phyloP scores from a whole-genome alignment of 768 basidiomycete species.

The Mycena amicta region DNA sequence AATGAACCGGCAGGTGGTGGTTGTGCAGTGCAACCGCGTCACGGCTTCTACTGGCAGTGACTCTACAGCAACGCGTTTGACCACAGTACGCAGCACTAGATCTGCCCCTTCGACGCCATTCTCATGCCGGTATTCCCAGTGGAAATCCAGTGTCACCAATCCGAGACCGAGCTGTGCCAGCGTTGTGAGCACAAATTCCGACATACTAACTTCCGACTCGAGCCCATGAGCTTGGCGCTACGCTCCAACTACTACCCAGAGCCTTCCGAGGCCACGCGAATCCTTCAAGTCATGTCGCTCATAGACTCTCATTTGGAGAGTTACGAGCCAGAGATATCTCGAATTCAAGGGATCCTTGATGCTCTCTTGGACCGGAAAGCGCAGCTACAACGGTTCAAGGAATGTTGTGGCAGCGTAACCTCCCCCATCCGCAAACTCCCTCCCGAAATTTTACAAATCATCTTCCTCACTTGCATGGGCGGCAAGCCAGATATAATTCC shows the following conservation, averaged over 20 bases:
- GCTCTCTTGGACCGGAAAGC: neutral
- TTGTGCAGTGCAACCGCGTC: neutral
- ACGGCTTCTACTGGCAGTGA: neutral
- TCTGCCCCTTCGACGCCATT: neutral
- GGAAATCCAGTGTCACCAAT: neutral
- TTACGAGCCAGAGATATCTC: constrained; percentile 14
- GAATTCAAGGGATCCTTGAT: constrained; percentile 7
- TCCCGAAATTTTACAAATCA: constrained; percentile 11
- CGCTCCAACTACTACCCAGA: constrained; percentile 14
- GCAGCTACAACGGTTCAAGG: constrained; percentile 5
- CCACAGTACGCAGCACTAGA: neutral
- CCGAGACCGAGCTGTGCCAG: constrained; percentile 1
- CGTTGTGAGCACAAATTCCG: constrained; percentile 11
- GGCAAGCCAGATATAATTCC: constrained; percentile 5
- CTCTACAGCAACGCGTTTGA: neutral
- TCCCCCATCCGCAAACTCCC: constrained; percentile 18
- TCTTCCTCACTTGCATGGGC: constrained; percentile 7
- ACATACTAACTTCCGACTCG: neutral
- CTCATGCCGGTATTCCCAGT: neutral
- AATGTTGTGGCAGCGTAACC: constrained; percentile 6
- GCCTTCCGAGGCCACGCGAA: neutral
- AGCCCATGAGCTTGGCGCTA: constrained; percentile 1
- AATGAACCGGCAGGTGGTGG: neutral
- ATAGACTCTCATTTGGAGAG: constrained; percentile 8
- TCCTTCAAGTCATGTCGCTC: neutral